phyloP scores from a whole-genome alignment of 1,284 basidiomycete species.

The Fomitiporia mediterranea region DNA sequence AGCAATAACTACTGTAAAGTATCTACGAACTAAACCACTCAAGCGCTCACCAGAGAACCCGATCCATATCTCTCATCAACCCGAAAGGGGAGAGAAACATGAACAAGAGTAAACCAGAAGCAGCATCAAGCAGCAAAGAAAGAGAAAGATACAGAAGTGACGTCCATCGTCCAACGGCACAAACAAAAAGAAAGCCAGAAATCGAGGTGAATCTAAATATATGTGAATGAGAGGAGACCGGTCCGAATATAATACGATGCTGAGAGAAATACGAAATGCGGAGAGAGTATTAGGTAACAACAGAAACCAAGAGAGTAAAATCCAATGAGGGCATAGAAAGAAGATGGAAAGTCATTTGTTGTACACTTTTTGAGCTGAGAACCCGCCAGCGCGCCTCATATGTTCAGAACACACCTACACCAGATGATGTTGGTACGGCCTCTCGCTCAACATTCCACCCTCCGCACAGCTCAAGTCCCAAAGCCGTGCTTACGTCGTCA shows the following conservation, averaged over 20 bases:
- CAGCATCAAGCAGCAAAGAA: constrained; percentile 12
- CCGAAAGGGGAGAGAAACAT: constrained; percentile 19
- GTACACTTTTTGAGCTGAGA: not conserved
- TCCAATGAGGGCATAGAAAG: constrained; percentile 2
- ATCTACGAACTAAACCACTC: constrained; percentile 6
- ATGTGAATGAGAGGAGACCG: constrained; percentile 22
- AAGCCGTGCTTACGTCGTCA: constrained; percentile 25
- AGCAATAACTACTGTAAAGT: not conserved
- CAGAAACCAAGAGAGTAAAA: constrained; percentile 17
- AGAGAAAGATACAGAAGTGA: constrained; percentile 10
- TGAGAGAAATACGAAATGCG: constrained; percentile 21
- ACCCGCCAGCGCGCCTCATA: not conserved
- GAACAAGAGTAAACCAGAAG: constrained; percentile 10
- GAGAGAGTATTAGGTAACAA: constrained; percentile 22
- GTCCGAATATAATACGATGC: constrained; percentile 25
- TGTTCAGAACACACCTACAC: constrained; percentile 19
- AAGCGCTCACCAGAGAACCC: constrained; percentile 19
- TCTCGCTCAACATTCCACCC: constrained; percentile 17
- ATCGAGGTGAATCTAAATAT: constrained; percentile 6
- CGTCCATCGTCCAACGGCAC: not conserved
- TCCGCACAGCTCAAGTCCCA: constrained; percentile 29
- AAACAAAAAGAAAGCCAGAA: constrained; percentile 5
- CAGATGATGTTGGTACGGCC: constrained; percentile 1
- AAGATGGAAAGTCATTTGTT: constrained; percentile 25
- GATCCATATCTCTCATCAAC: constrained; percentile 16